These are phyloP conservation scores for Populus euphratica DNA, from an alignment of 345 rosid species.

Conservation along the genomic window DNA sequence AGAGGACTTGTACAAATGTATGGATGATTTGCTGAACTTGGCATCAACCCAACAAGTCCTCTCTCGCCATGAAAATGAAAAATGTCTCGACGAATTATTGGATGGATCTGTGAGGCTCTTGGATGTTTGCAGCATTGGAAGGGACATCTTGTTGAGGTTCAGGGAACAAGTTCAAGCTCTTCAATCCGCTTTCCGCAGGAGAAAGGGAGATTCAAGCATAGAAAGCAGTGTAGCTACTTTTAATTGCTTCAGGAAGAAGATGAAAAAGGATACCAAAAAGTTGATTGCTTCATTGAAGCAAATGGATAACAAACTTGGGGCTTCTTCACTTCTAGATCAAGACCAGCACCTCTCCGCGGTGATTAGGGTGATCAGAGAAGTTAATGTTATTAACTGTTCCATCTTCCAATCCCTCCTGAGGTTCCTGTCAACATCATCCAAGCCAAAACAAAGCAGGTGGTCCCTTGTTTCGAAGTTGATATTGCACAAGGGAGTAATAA, in stretches of 20 bases:
- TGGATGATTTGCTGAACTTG: conserved; percentile 57
- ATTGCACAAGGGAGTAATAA: conserved; percentile 26
- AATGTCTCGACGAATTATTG: conserved; percentile 45
- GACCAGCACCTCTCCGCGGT: conserved; percentile 40
- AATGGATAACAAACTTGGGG: conserved; percentile 29
- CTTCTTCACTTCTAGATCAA: conserved; percentile 16
- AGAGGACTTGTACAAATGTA: conserved; percentile 40
- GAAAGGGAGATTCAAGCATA: conserved; percentile 37
- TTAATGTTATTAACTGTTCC: conserved; percentile 24
- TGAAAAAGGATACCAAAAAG: conserved; percentile 53
- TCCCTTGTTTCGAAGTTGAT: conserved; percentile 43
- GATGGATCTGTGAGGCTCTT: conserved; percentile 58
- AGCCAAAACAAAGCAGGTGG: conserved; percentile 44
- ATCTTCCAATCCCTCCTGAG: conserved; percentile 47
- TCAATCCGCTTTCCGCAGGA: conserved; percentile 57
- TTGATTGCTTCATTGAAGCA: conserved; percentile 44
- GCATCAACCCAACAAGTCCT: conserved; percentile 50
- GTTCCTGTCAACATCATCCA: conserved; percentile 36
- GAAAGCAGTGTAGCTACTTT: conserved; percentile 26
- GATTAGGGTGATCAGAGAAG: conserved; percentile 44
- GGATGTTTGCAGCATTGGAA: conserved; percentile 53
- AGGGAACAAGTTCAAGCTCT: conserved; percentile 51
- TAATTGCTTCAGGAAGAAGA: conserved; percentile 43
- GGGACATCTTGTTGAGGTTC: conserved; percentile 47
- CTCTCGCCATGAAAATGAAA: conserved; percentile 23